phyloP scores from a whole-genome alignment of 495 filamentous ascomycete genomes.

The Aspergillus carlsbadensis region DNA sequence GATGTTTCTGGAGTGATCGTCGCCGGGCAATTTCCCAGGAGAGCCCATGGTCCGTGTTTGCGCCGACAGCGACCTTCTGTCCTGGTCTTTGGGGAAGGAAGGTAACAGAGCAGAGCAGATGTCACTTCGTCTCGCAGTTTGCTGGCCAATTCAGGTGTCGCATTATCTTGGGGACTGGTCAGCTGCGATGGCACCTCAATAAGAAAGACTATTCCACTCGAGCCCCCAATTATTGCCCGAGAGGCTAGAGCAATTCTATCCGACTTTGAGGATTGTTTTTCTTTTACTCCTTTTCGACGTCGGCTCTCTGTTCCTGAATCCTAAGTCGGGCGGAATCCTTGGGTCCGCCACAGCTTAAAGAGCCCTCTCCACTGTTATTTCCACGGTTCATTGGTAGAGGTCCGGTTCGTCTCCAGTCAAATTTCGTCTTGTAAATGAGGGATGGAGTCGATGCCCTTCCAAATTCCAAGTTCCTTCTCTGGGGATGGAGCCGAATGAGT shows the following conservation, averaged over 20 bases:
- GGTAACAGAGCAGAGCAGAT: not conserved
- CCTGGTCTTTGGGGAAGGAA: no score
- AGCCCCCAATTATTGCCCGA: not conserved
- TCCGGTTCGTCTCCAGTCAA: constrained; percentile 11
- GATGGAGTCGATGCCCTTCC: constrained; percentile 9
- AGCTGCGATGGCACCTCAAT: not conserved
- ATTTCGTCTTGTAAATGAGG: constrained; percentile 11
- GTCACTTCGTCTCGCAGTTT: not conserved
- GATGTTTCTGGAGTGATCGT: constrained; percentile 25
- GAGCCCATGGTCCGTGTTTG: constrained; percentile 34
- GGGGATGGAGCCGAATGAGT: not conserved
- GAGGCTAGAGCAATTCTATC: not conserved
- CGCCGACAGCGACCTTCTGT: not conserved
- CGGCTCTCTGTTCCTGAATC: constrained; percentile 5
- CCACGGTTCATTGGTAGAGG: constrained; percentile 15
- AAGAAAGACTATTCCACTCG: not conserved
- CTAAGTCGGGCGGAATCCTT: constrained; percentile 17
- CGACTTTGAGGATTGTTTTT: not conserved
- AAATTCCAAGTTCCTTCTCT: no score
- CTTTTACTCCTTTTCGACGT: not conserved
- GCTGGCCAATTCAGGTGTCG: no score
- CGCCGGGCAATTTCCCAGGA: constrained; percentile 26
- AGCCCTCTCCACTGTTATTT: constrained; percentile 19
- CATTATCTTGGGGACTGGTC: not conserved
- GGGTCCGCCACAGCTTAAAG: constrained; percentile 16